Evolutionary conservation across 2,329 filamentous ascomycete genomes (phyloP), one percentile per base, ranked within the genome.

Genomic region (Fusarium buharicum): DNA sequence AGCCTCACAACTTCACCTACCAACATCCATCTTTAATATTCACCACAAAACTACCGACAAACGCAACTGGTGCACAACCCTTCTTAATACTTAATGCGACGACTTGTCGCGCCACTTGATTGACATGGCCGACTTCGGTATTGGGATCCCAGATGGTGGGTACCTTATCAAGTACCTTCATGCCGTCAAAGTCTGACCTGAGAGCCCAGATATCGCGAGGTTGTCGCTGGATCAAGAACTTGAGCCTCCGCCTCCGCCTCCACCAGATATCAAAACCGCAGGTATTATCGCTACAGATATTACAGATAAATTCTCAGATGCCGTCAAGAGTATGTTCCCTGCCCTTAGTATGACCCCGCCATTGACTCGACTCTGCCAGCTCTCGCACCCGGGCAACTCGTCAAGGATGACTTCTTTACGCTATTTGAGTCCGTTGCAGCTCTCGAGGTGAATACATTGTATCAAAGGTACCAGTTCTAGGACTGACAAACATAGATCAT

Each of bases 361-460:
- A 33, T 54, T 53, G 50, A 60, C 72, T 78, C 48, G 77, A 61
- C 37, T 18, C 43, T 37, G 40, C 38, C 60, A 96, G 93, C 86
- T 60, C 80, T 98, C 54, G 78, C 84, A 41, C 87, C 90, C 8
- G 95, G 95, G 28, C 88, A 96, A 68, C 84, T 99, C 4, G 84
- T 98, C 63, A 97, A 97, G 78, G 93, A 98, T 92, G 91, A 90
- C 39, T 87, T 87, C 73, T 98, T 99, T 72, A 96, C 93, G 2
- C 83, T 99, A 5, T 97, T 97, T 68, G 95, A 98, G 78, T 90
- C 93, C 44, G 95, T 99, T 67, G 91, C 92, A 61, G 91, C 91
- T 67, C 82, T 95, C 18, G 91, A 95, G 84, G 87, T 85, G 74
- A 52, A 77, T 60, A 9, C 31, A 4, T 2, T 16, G 20, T 30